Evolutionary conservation across 495 filamentous ascomycete species (phyloP).

Genomic region (Tuber brumale): DNA sequence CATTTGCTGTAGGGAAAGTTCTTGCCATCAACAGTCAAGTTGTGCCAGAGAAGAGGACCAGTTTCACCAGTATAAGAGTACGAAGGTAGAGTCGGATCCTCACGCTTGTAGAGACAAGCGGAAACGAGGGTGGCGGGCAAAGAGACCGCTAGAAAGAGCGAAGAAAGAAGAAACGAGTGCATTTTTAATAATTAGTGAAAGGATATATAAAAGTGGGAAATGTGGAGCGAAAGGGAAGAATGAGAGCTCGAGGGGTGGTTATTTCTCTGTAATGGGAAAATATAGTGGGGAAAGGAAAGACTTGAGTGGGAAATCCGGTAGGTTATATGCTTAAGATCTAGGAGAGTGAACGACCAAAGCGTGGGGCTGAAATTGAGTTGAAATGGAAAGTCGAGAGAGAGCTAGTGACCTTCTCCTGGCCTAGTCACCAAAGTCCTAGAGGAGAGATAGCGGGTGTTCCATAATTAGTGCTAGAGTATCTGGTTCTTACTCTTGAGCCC

Average conservation of each 20-base stretch:
- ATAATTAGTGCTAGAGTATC: background rate
- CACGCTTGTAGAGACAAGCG: constrained; percentile 38
- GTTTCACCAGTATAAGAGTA: constrained; percentile 51
- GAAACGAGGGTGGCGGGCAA: constrained; percentile 18
- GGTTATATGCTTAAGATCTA: background rate
- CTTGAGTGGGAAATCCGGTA: background rate
- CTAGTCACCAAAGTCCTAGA: background rate
- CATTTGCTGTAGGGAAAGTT: constrained; percentile 42
- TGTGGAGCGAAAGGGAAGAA: background rate
- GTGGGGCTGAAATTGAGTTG: background rate
- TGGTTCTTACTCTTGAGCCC: background rate
- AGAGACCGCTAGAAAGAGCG: constrained; percentile 21
- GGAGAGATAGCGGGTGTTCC: background rate
- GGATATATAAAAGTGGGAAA: constrained; percentile 1
- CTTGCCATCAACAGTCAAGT: constrained; percentile 46
- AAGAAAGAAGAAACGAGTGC: constrained; percentile 13
- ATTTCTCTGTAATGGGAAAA: background rate
- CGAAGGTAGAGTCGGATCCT: constrained; percentile 32
- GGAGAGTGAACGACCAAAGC: background rate
- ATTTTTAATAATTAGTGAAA: constrained; percentile 11
- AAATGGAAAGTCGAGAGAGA: background rate
- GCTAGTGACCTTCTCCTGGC: background rate
- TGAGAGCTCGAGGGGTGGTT: background rate
- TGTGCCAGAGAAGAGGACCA: constrained; percentile 57
- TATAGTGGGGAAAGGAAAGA: background rate